Percentiles rank a stretch among this genome's conserved stretches.
phyloP scores from a whole-genome alignment of 2,329 filamentous ascomycete species.

The Elsinoe australis region DNA sequence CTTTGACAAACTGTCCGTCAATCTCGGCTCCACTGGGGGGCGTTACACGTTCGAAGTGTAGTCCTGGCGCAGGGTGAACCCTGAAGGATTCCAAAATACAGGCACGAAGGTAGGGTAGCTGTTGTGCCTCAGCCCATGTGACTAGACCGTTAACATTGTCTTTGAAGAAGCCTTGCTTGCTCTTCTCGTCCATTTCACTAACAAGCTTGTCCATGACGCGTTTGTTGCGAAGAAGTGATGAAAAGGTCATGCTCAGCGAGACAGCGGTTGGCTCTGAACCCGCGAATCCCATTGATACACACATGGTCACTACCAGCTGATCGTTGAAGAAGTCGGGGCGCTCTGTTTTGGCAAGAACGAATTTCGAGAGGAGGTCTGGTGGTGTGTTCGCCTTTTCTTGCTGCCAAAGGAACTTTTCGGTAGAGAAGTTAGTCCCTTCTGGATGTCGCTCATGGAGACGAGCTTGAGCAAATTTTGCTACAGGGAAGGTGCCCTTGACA shows the following conservation, averaged over 20 bases:
- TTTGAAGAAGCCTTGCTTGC: background rate
- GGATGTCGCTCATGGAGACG: conserved; percentile 3
- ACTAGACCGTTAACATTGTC: conserved; percentile 5
- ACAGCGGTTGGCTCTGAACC: conserved; percentile 3
- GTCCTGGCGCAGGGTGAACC: background rate
- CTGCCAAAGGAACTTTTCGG: conserved; percentile 6
- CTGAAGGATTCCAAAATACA: conserved; percentile 3
- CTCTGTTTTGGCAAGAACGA: conserved; percentile 2
- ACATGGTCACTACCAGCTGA: conserved; percentile 5
- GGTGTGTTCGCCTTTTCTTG: conserved; percentile 6
- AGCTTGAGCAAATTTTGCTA: conserved; percentile 6
- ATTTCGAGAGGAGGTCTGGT: conserved; percentile 3
- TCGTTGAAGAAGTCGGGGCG: conserved; percentile 4
- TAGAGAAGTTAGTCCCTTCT: conserved; percentile 7
- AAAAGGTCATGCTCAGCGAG: conserved; percentile 3
- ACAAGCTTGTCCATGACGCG: background rate
- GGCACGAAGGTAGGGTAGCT: conserved; percentile 5
- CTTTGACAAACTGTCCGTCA: conserved; percentile 22
- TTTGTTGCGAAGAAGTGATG: background rate
- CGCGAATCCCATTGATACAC: conserved; percentile 3
- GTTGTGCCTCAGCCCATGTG: background rate
- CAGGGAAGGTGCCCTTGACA: conserved; percentile 4
- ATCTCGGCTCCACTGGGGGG: background rate
- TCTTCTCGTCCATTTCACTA: background rate
- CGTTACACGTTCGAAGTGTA: conserved; percentile 1